Percentiles rank a stretch among this genome's conserved stretches.
phyloP scores from a whole-genome alignment of 2,329 filamentous ascomycete genomes.

The Arthrobotrys iridis region DNA sequence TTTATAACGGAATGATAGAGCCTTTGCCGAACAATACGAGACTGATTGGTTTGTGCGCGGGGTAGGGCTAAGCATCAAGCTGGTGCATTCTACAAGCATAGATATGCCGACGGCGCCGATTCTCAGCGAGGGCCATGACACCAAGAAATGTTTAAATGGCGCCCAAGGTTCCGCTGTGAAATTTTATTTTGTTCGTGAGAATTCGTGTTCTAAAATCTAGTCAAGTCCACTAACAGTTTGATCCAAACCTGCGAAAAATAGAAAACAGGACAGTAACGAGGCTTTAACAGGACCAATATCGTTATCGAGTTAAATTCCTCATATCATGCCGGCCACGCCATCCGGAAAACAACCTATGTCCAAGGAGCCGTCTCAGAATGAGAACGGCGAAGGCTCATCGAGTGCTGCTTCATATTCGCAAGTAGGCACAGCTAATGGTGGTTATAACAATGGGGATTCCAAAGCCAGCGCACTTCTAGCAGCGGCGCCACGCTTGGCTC shows the following conservation, averaged over 20 bases:
- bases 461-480: slow-evolving; percentile 30
- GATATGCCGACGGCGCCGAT: not conserved
- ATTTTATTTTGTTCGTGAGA: too few relatives aligned
- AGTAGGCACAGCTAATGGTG: not conserved
- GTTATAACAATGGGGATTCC: not conserved
- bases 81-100: not conserved
- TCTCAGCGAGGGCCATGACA: not conserved
- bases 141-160: not conserved
- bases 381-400: slow-evolving; percentile 33
- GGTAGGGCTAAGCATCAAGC: too few relatives aligned
- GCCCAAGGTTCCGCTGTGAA: not conserved
- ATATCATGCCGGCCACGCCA: not conserved
- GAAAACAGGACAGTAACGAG: too few relatives aligned
- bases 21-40: not conserved
- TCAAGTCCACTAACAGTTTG: too few relatives aligned
- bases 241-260: too few relatives aligned
- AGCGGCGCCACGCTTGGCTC: slow-evolving; percentile 15
- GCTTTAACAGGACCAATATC: too few relatives aligned
- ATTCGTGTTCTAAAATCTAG: too few relatives aligned
- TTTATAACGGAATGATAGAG: not conserved
- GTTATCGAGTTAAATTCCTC: too few relatives aligned
- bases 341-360: slow-evolving; percentile 17
- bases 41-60: too few relatives aligned
- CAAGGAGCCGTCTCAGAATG: slow-evolving; percentile 11
- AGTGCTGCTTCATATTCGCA: not conserved